phyloP scores from a whole-genome alignment of 1,284 basidiomycete genomes.

The Tetrapyrgos nigripes region DNA sequence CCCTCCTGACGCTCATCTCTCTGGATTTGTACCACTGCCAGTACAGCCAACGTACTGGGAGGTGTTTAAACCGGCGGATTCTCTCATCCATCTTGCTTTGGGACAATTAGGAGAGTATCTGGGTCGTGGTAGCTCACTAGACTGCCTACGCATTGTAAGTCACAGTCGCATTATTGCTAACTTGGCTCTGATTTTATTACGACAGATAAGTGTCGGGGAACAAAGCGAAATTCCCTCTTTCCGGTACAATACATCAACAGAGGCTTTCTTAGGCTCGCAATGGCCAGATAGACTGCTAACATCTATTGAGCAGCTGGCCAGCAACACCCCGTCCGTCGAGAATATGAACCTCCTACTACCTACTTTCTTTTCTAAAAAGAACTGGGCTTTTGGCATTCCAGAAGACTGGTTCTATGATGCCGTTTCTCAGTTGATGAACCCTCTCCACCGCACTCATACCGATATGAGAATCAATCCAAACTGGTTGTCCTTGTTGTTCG shows the following conservation, averaged over 20 bases:
- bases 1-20: background rate
- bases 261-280: too few relatives aligned
- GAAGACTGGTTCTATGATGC: constrained; percentile 51
- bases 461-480: constrained; percentile 50
- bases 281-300: background rate
- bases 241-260: too few relatives aligned
- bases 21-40: too few relatives aligned
- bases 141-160: constrained; percentile 44
- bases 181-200: too few relatives aligned
- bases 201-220: too few relatives aligned
- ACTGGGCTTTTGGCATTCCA: constrained; percentile 59
- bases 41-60: too few relatives aligned
- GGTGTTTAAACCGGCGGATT: too few relatives aligned
- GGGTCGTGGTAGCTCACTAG: constrained; percentile 43
- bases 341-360: constrained; percentile 42
- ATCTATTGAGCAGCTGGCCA: constrained; percentile 32
- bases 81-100: constrained; percentile 36
- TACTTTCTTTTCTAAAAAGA: constrained; percentile 50
- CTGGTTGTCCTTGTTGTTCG: constrained; percentile 56
- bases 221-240: too few relatives aligned
- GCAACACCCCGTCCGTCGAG: constrained; percentile 43
- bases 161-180: background rate
- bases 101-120: constrained; percentile 49
- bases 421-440: constrained; percentile 52
- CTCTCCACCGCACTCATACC: constrained; percentile 38